A percentile compares a stretch with the other conserved stretches of the same genome.
Evolutionary conservation across 768 basidiomycete genomes (phyloP).

Genomic region (Lyophyllum shimeji): DNA sequence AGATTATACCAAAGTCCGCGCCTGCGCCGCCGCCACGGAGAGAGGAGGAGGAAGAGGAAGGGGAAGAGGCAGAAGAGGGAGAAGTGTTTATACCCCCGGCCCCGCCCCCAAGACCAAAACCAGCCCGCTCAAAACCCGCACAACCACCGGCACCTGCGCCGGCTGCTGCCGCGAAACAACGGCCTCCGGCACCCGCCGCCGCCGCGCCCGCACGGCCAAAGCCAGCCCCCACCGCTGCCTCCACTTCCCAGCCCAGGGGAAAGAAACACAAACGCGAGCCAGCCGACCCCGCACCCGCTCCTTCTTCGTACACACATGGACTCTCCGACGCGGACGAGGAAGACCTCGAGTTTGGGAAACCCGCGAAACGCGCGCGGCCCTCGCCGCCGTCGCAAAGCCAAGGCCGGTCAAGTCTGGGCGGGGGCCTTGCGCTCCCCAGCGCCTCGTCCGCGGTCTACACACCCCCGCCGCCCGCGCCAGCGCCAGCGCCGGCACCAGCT

Average conservation of each 20-base stretch:
- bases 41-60: conserved; percentile 41
- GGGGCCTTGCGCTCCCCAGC: conserved; percentile 39
- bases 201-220: no score
- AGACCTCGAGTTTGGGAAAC: conserved; percentile 47
- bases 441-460: conserved; percentile 25
- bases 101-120: conserved; percentile 29
- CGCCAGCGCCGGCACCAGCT: conserved; percentile 14
- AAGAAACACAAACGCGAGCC: conserved; percentile 27
- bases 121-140: conserved; percentile 26
- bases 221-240: conserved; percentile 1
- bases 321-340: conserved; percentile 43
- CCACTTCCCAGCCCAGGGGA: conserved; percentile 10
- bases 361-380: conserved; percentile 37
- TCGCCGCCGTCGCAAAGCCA: conserved; percentile 18
- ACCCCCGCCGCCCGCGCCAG: conserved; percentile 24
- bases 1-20: conserved; percentile 31
- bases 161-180: conserved; percentile 5
- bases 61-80: conserved; percentile 36
- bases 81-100: conserved; percentile 27
- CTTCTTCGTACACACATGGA: neutral
- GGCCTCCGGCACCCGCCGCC: neutral
- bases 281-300: neutral
- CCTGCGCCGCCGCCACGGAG: conserved; percentile 21
- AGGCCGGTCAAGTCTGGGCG: no score
- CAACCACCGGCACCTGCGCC: conserved; percentile 15